Evolutionary conservation across 495 filamentous ascomycete species (phyloP).

Genomic region (Trichoderma reesei): DNA sequence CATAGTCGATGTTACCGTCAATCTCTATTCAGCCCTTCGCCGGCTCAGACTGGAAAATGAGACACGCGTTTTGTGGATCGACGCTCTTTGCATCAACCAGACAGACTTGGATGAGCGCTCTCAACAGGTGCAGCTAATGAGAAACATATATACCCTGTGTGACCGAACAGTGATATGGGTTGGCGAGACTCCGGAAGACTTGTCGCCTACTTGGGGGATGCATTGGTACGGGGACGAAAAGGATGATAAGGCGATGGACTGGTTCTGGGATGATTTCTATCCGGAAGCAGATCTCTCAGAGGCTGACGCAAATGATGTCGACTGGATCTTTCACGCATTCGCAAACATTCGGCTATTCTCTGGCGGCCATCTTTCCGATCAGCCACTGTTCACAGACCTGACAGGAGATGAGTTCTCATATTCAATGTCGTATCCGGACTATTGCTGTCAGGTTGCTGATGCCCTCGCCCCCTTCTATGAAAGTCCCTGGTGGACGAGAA

Average conservation of each 20-base stretch:
- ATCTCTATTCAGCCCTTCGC: constrained; percentile 16
- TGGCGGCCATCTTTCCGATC: neutral
- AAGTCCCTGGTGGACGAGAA: neutral
- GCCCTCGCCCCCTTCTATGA: neutral
- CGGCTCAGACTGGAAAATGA: constrained; percentile 8
- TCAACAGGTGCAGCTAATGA: constrained; percentile 18
- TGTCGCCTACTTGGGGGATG: constrained; percentile 12
- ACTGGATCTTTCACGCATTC: neutral
- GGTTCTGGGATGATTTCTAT: constrained; percentile 11
- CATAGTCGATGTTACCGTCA: constrained; percentile 12
- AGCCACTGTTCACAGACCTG: neutral
- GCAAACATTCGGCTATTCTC: neutral
- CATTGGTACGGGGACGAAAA: neutral
- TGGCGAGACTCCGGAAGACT: constrained; percentile 12
- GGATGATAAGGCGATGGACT: constrained; percentile 1
- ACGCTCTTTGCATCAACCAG: constrained; percentile 21
- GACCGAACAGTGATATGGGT: constrained; percentile 16
- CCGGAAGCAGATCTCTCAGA: neutral
- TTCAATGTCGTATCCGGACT: neutral
- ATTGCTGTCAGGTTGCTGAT: neutral
- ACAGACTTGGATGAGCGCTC: constrained; percentile 15
- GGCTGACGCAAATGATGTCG: neutral
- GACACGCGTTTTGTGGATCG: constrained; percentile 15
- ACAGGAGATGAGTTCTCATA: neutral
- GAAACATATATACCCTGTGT: constrained; percentile 15